These are phyloP conservation scores for Austroboletus niveus DNA, from an alignment of 1,284 basidiomycete genomes.

Conservation along the genomic window DNA sequence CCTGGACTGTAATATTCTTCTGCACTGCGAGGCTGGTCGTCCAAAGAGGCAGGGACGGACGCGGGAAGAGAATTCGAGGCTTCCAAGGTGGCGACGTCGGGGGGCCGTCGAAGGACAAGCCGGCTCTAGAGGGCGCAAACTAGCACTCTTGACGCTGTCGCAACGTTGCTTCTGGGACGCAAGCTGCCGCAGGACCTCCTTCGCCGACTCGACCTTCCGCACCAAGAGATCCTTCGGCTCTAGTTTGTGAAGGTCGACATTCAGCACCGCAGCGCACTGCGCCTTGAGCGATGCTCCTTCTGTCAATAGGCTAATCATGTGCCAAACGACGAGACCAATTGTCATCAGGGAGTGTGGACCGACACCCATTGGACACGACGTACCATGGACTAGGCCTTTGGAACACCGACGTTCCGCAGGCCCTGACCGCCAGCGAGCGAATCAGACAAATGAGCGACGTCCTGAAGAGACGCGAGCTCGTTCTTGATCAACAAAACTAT, in stretches of 20 bases:
- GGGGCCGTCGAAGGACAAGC: too few species aligned
- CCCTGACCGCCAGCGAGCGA: conserved; percentile 1
- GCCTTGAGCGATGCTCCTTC: conserved; percentile 5
- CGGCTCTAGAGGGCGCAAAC: too few species aligned
- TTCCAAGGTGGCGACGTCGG: background rate
- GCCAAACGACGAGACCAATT: background rate
- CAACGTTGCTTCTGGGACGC: background rate
- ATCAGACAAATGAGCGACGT: conserved; percentile 3
- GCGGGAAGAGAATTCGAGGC: background rate
- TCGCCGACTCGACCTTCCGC: conserved; percentile 4
- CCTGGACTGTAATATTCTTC: background rate
- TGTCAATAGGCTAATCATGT: conserved; percentile 1
- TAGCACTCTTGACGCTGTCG: background rate
- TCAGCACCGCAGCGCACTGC: background rate
- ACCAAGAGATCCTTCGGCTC: conserved; percentile 3
- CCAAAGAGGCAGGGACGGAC: too few species aligned
- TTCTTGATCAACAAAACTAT: conserved; percentile 14
- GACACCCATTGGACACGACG: background rate
- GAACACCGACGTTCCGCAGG: background rate
- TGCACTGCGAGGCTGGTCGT: background rate
- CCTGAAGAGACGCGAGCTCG: conserved; percentile 8
- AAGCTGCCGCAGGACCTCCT: background rate
- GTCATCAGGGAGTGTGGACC: background rate
- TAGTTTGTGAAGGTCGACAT: background rate
- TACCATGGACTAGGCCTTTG: conserved; percentile 12